A percentile compares a stretch with the other conserved stretches of the same genome.
Conservation (phyloP, 495 filamentous ascomycete genomes). For the Penicillium verhagenii region DNA sequence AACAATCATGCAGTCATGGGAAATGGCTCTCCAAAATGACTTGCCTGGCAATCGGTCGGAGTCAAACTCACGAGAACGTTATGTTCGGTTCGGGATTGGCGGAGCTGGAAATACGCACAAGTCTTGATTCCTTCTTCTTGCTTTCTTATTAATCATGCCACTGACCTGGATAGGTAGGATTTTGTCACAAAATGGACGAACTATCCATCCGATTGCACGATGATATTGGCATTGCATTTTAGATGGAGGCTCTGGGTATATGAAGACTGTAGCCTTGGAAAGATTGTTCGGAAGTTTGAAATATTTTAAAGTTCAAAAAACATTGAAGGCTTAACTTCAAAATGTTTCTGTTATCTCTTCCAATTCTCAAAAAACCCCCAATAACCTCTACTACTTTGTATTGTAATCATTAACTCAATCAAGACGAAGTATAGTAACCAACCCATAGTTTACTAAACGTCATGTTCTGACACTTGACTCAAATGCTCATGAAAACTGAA, state of each 20-base stretch:
- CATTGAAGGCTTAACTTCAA: too few relatives aligned
- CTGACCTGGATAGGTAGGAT: constrained; percentile 18
- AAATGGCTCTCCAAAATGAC: constrained; percentile 1
- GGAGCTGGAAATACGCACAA: constrained; percentile 43
- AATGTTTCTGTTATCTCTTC: too few relatives aligned
- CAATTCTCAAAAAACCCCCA: too few relatives aligned
- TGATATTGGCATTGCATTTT: background rate
- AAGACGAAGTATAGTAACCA: background rate
- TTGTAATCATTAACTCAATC: too few relatives aligned
- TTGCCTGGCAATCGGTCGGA: background rate
- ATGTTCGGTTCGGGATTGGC: constrained; percentile 38
- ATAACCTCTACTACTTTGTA: too few relatives aligned
- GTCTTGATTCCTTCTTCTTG: constrained; percentile 17
- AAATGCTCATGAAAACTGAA: too few relatives aligned
- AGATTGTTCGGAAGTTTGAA: too few relatives aligned
- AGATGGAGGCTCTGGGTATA: background rate
- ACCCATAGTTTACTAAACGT: too few relatives aligned
- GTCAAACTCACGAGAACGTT: constrained; percentile 24
- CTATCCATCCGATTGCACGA: background rate
- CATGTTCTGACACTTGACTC: too few relatives aligned
- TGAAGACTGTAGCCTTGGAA: too few relatives aligned
- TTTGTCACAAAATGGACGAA: constrained; percentile 12
- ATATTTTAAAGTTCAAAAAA: too few relatives aligned
- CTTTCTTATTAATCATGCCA: background rate
- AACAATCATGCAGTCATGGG: constrained; percentile 10